Evolutionary conservation across 179 eudicot species (phyloP).

Genomic region (Spergularia azorica): DNA sequence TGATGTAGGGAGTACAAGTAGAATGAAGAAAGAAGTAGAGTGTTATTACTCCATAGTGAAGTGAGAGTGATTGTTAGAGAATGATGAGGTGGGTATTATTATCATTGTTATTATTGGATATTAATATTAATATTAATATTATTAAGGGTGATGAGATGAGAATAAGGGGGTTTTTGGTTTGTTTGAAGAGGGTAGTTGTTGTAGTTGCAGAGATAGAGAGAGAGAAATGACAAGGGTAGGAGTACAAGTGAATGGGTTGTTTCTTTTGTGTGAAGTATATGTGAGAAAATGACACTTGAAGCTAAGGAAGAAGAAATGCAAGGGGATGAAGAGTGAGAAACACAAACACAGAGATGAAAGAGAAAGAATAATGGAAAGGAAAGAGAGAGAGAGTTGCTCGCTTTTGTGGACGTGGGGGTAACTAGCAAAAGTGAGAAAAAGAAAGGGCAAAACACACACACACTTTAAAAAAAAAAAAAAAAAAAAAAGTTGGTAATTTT

Average conservation of each 20-base stretch:
- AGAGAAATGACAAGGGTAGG: slow-evolving; percentile 16
- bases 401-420: slow-evolving; percentile 41
- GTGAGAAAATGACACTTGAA: slow-evolving; percentile 62
- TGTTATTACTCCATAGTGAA: too few species aligned
- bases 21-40: too few species aligned
- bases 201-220: slow-evolving; percentile 24
- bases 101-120: too few species aligned
- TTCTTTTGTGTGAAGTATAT: slow-evolving; percentile 74
- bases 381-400: slow-evolving; percentile 4
- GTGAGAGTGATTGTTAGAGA: too few species aligned
- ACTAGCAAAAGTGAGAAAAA: background rate
- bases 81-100: too few species aligned
- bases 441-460: background rate
- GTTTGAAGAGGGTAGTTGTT: background rate
- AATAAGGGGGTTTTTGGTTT: slow-evolving; percentile 29
- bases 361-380: background rate
- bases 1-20: too few species aligned
- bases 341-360: slow-evolving; percentile 9
- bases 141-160: background rate
- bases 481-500: slow-evolving; percentile 2
- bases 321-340: slow-evolving; percentile 16
- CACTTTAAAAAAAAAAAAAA: too few species aligned
- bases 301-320: slow-evolving; percentile 3
- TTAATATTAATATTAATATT: too few species aligned
- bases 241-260: slow-evolving; percentile 27